Conservation (phyloP, 371 early-diverging fungal genomes). For the Mucor indicus region DNA sequence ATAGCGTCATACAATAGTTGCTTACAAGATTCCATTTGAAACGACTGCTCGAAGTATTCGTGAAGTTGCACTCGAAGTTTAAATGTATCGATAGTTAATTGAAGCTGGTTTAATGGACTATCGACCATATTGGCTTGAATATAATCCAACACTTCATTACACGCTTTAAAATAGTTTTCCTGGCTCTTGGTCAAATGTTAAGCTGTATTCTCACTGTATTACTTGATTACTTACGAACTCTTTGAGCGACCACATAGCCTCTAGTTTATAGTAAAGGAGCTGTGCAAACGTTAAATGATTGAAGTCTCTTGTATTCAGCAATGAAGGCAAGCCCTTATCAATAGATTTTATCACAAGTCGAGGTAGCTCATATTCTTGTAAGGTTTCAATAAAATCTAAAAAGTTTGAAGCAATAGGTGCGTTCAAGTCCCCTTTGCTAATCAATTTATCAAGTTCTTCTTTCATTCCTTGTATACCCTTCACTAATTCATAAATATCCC, state of each 20-base stretch:
- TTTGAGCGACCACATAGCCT: slow-evolving; percentile 5
- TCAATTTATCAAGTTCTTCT: background rate
- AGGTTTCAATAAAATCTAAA: background rate
- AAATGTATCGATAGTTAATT: background rate
- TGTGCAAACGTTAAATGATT: background rate
- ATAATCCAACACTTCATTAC: slow-evolving; percentile 7
- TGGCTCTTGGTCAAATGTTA: background rate
- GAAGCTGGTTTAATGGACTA: slow-evolving; percentile 1
- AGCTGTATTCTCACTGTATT: too few relatives aligned
- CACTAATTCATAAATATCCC: background rate
- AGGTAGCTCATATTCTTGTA: background rate
- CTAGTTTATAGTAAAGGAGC: slow-evolving; percentile 1
- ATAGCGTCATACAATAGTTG: background rate
- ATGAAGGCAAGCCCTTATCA: background rate
- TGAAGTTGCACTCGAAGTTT: slow-evolving; percentile 1
- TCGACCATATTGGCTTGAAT: background rate
- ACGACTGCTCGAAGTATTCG: background rate
- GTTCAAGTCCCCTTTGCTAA: background rate
- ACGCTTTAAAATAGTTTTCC: slow-evolving; percentile 1
- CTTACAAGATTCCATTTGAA: slow-evolving; percentile 1
- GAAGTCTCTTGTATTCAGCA: slow-evolving; percentile 1
- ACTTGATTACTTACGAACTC: slow-evolving; percentile 1
- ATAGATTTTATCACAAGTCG: background rate
- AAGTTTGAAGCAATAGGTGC: background rate
- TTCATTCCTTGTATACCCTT: background rate